phyloP scores from a whole-genome alignment of 2,329 filamentous ascomycete species.

The Calonectria pauciramosa region DNA sequence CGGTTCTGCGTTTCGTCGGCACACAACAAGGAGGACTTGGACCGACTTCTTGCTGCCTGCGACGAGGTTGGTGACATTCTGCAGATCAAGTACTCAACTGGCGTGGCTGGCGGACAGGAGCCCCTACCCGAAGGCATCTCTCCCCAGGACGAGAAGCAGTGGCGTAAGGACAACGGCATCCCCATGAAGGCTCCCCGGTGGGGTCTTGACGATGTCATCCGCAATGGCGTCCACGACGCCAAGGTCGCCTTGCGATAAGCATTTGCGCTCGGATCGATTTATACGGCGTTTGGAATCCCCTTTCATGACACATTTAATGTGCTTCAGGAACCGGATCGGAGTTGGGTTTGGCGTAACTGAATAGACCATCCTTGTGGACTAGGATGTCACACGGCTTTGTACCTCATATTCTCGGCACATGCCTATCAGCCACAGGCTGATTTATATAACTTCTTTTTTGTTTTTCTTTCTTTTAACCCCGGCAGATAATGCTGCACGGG shows the following conservation, averaged over 20 bases:
- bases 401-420: constrained; percentile 28
- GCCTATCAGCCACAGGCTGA: constrained; percentile 10
- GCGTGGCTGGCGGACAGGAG: constrained; percentile 88
- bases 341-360: constrained; percentile 40
- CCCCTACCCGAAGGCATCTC: constrained; percentile 80
- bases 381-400: constrained; percentile 39
- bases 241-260: constrained; percentile 77
- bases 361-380: constrained; percentile 41
- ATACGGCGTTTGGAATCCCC: constrained; percentile 43
- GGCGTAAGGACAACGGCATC: constrained; percentile 72
- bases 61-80: constrained; percentile 93
- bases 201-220: constrained; percentile 86
- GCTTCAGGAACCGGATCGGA: constrained; percentile 31
- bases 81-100: constrained; percentile 97
- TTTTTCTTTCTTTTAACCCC: constrained; percentile 12
- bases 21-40: constrained; percentile 98
- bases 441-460: constrained; percentile 28
- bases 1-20: constrained; percentile 96
- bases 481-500: neutral
- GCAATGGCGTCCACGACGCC: constrained; percentile 80
- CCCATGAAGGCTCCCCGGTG: constrained; percentile 84
- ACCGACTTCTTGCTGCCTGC: constrained; percentile 88
- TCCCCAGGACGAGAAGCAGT: constrained; percentile 79
- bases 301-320: constrained; percentile 29
- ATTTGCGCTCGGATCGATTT: constrained; percentile 32